Base-by-base conservation (phyloP, 805 yeast species). In the Zygosaccharomyces gambellarensis region DNA sequence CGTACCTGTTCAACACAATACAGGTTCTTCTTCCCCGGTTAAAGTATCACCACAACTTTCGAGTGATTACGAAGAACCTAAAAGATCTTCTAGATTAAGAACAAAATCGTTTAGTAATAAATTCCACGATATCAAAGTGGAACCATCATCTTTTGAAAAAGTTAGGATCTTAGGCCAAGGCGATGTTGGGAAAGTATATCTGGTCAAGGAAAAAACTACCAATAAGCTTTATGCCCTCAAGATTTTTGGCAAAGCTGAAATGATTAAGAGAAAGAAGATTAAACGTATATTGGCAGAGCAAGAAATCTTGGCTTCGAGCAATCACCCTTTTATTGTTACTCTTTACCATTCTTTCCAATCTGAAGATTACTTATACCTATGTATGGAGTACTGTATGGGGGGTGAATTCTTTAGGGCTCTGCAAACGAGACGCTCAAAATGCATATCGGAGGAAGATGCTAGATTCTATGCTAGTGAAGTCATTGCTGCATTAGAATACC, bases 331-430 rank as follows among this genome's bases (percentile, higher is more conserved):
- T 63, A 95, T 94, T 57, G 98, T 94, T 28, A 89, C 99, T 0
- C 73, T 94, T 23, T 92, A 94, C 63, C 99, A 94, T 68, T 90
- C 97, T 0, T 94, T 94, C 72, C 99, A 94, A 70, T 85, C 96
- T 3, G 94, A 88, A 51, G 97, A 90, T 59, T 82, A 87, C 62
- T 70, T 94, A 9, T 94, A 90, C 59, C 77, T 94, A 36, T 94
- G 99, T 69, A 92, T 95, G 96, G 99, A 94, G 66, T 94, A 92
- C 62, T 94, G 99, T 64, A 89, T 94, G 90, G 99, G 99, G 28
- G 99, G 99, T 41, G 99, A 95, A 70, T 94, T 94, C 62, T 94
- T 94, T 74, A 74, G 98, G 51, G 99, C 98, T 0, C 71, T 94
- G 47, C 99, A 94, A 69, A 90, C 97, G 0, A 76, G 97, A 52